Evolutionary conservation across 345 rosid species (phyloP).

Genomic region (Pseudoturritis turrita): DNA sequence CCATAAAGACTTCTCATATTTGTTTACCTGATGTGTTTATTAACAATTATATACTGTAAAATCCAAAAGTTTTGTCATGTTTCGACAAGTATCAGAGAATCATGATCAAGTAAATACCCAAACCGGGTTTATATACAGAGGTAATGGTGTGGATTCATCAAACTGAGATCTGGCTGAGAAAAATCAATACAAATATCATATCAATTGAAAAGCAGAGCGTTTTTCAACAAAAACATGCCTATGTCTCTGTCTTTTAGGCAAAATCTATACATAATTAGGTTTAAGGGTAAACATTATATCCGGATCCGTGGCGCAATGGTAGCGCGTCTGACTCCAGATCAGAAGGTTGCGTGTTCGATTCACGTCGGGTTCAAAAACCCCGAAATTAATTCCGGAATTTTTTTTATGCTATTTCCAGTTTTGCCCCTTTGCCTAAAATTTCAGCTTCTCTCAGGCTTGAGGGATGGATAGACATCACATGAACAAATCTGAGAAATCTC

Average conservation of each 20-base stretch:
- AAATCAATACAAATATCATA: too few species aligned
- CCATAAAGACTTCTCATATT: neutral
- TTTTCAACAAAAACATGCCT: too few species aligned
- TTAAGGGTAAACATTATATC: too few species aligned
- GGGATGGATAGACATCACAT: too few species aligned
- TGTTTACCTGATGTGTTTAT: neutral
- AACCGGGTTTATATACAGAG: neutral
- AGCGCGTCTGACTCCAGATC: slow-evolving; percentile 99
- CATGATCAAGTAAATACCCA: neutral
- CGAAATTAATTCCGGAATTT: neutral
- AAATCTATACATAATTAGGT: too few species aligned
- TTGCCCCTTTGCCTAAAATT: too few species aligned
- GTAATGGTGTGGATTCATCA: neutral
- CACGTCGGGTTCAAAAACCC: slow-evolving; percentile 73
- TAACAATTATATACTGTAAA: neutral
- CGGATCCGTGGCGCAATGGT: slow-evolving; percentile 99
- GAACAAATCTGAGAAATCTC: too few species aligned
- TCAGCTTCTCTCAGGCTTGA: too few species aligned
- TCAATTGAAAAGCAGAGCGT: too few species aligned
- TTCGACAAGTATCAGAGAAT: neutral
- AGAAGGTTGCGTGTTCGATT: slow-evolving; percentile 99
- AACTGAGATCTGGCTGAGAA: neutral
- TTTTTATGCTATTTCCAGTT: too few species aligned
- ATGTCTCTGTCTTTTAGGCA: too few species aligned
- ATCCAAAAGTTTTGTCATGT: neutral